Conservation (phyloP, 257 asterid species). For the Vinca minor region DNA sequence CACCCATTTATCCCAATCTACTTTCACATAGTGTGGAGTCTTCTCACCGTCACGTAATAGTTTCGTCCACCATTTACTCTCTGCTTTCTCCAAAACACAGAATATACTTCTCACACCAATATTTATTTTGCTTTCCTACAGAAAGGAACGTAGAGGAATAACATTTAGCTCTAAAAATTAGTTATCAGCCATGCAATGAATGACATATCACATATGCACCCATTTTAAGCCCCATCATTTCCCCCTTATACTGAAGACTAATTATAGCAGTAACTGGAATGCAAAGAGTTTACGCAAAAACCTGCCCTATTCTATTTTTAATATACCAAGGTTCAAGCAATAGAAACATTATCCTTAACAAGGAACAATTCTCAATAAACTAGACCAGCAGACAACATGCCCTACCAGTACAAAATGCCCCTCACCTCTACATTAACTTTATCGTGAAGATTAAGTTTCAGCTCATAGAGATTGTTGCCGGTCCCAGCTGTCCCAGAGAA, state of each 20-base stretch:
- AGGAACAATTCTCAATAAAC: neutral
- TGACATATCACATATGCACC: neutral
- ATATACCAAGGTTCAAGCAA: neutral
- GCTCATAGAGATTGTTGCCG: slow-evolving; percentile 54
- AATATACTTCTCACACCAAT: slow-evolving; percentile 56
- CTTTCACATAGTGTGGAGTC: slow-evolving; percentile 84
- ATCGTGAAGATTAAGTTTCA: slow-evolving; percentile 68
- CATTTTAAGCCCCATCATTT: neutral
- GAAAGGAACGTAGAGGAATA: no score
- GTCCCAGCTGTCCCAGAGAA: slow-evolving; percentile 71
- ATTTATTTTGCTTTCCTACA: slow-evolving; percentile 82
- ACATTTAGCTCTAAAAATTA: neutral
- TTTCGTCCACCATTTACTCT: slow-evolving; percentile 82
- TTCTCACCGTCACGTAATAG: slow-evolving; percentile 65
- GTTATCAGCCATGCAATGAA: neutral
- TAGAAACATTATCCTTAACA: neutral
- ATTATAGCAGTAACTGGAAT: neutral
- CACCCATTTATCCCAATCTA: slow-evolving; percentile 98
- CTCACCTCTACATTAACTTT: slow-evolving; percentile 75
- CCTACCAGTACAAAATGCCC: neutral
- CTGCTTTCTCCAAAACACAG: slow-evolving; percentile 77
- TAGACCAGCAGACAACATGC: neutral
- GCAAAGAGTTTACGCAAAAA: neutral
- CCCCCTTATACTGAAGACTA: neutral
- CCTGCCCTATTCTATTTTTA: neutral